Evolutionary conservation across 2,329 filamentous ascomycete genomes (phyloP).

Genomic region (Dothideomycetes sp.): DNA sequence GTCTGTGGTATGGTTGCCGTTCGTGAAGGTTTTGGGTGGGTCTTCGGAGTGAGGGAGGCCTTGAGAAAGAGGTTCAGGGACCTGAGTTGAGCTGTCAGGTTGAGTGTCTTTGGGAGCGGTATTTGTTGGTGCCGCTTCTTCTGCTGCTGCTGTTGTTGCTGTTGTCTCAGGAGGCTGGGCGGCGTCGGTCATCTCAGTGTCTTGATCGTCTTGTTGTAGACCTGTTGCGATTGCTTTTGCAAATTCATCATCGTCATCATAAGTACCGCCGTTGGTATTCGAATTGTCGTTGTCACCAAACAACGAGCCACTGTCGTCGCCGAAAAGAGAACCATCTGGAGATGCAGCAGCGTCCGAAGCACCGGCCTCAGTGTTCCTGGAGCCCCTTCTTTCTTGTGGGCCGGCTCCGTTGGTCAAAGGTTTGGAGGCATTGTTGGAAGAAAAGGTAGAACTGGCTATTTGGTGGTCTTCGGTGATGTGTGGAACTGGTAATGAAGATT

Average conservation of each 20-base stretch:
- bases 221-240: conserved; percentile 58
- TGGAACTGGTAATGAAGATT: conserved; percentile 66
- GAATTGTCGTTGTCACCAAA: conserved; percentile 68
- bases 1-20: conserved; percentile 22
- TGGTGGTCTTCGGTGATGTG: conserved; percentile 54
- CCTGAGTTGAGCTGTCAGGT: too few species aligned
- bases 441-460: conserved; percentile 57
- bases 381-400: conserved; percentile 22
- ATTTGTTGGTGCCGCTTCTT: conserved; percentile 11
- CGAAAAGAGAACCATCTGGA: conserved; percentile 74
- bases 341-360: conserved; percentile 52
- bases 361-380: conserved; percentile 27
- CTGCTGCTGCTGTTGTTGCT: conserved; percentile 7
- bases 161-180: conserved; percentile 30
- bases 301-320: conserved; percentile 63
- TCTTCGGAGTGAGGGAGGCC: conserved; percentile 47
- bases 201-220: conserved; percentile 31
- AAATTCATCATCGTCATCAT: conserved; percentile 74
- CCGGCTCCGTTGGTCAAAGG: conserved; percentile 37
- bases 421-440: conserved; percentile 59
- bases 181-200: conserved; percentile 38
- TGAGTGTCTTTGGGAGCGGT: conserved; percentile 1
- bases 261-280: conserved; percentile 43
- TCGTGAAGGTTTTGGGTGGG: conserved; percentile 16
- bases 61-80: conserved; percentile 28